Evolutionary conservation across 2,329 filamentous ascomycete species (phyloP), one percentile per base, ranked within the genome.

Genomic region (Colletotrichum musicola): DNA sequence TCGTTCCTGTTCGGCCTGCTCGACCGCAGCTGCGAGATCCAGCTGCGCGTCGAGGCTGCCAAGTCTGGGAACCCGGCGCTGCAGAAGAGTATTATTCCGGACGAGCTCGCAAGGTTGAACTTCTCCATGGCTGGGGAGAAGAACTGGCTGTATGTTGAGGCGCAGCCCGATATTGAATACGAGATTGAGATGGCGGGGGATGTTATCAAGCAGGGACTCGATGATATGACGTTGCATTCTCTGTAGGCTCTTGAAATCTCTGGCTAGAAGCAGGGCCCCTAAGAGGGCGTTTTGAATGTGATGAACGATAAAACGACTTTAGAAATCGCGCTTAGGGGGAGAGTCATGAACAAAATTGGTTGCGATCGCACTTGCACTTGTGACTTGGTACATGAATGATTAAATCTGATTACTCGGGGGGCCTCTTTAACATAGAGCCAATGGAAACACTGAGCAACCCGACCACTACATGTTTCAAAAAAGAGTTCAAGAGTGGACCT

Each of bases 1-100:
- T 89, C 89, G 0, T 94, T 90, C 77, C 77, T 93, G 59, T 92
- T 93, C 75, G 89, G 88, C 0, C 79, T 91, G 51, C 83, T 93
- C 77, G 92, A 94, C 77, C 84, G 90, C 56, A 89, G 86, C 54
- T 93, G 92, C 76, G 84, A 88, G 64, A 86, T 92, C 38, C 91
- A 94, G 80, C 80, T 93, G 59, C 81, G 85, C 72, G 88, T 89
- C 44, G 92, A 94, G 79, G 90, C 91, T 0, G 91, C 92, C 4
- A 47, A 47, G 38, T 86, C 85, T 2, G 79, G 80, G 38, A 78
- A 78, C 70, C 74, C 76, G n/a, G 75, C 75, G 53, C 72, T 85
- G 27, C 74, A 79, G 57, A 84, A 84, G 79, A 75, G 74, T 42
- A 68, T 83, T 61, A 81, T 83, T 71, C 77, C 76, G 50, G 76